Conservation (phyloP, 169 alveolate species). For the Perkinsus olseni region DNA sequence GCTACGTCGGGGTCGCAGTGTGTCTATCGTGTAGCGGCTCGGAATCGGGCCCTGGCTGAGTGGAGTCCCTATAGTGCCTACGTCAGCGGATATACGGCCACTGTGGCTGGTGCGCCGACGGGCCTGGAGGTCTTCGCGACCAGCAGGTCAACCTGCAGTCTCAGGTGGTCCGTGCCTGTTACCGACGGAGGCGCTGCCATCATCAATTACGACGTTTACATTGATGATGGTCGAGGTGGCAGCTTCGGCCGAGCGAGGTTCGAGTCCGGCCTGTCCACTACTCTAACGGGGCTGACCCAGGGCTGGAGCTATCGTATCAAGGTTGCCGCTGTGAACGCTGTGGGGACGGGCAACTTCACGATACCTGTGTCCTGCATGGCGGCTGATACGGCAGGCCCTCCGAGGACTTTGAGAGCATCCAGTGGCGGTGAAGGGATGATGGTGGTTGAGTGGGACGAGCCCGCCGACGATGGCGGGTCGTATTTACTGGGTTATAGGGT, state of each 20-base stretch:
- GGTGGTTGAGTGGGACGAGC: neutral
- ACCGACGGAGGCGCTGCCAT: slow-evolving; percentile 8
- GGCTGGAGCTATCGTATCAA: slow-evolving; percentile 31
- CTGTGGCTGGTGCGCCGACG: slow-evolving; percentile 20
- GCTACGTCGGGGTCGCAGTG: neutral
- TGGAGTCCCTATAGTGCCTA: slow-evolving; percentile 7
- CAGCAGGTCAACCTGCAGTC: slow-evolving; percentile 4
- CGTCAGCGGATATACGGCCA: slow-evolving; percentile 26
- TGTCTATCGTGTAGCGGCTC: slow-evolving; percentile 3
- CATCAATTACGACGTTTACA: slow-evolving; percentile 17
- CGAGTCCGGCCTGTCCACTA: slow-evolving; percentile 20
- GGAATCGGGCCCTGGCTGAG: neutral
- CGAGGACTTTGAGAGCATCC: neutral
- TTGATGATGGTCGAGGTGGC: slow-evolving; percentile 31
- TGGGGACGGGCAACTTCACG: slow-evolving; percentile 27
- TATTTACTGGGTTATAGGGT: slow-evolving; percentile 25
- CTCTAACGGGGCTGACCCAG: slow-evolving; percentile 12
- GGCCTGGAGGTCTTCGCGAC: slow-evolving; percentile 10
- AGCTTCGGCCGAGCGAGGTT: slow-evolving; percentile 17
- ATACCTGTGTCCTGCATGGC: slow-evolving; percentile 17
- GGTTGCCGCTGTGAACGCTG: slow-evolving; percentile 31
- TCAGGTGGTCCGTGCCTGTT: slow-evolving; percentile 24
- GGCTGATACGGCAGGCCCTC: slow-evolving; percentile 10
- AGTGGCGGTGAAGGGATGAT: neutral
- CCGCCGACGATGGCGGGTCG: neutral